Evolutionary conservation across 23 red algal species (phyloP).

Genomic region (Gracilaria vermiculophylla): DNA sequence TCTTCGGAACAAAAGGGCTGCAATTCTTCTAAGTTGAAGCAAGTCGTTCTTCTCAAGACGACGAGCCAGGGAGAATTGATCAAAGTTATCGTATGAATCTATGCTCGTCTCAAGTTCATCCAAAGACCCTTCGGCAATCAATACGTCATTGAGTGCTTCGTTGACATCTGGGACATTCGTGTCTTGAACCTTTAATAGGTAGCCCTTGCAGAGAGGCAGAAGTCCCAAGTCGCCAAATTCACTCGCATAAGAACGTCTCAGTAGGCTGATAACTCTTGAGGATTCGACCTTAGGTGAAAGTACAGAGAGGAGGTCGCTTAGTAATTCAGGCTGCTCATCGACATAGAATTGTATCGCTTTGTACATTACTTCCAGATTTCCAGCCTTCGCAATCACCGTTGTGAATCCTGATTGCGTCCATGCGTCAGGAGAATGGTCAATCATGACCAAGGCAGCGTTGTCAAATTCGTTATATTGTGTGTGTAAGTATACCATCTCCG

Average conservation of each 20-base stretch:
- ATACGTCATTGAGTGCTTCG: slow-evolving; percentile 93
- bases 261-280: slow-evolving; percentile 75
- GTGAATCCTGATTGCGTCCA: slow-evolving; percentile 83
- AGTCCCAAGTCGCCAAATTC: slow-evolving; percentile 78
- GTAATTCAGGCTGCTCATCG: slow-evolving; percentile 87
- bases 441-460: slow-evolving; percentile 94
- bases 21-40: slow-evolving; percentile 70
- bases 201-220: slow-evolving; percentile 86
- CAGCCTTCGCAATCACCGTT: slow-evolving; percentile 83
- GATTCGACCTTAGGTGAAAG: slow-evolving; percentile 83
- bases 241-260: slow-evolving; percentile 53
- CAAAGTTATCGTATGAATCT: slow-evolving; percentile 92
- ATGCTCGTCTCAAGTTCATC: slow-evolving; percentile 77
- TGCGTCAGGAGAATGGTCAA: slow-evolving; percentile 83
- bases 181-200: slow-evolving; percentile 85
- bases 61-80: slow-evolving; percentile 84
- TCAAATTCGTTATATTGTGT: slow-evolving; percentile 98
- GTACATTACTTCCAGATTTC: slow-evolving; percentile 92
- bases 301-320: slow-evolving; percentile 89
- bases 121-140: slow-evolving; percentile 85
- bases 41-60: slow-evolving; percentile 78
- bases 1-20: slow-evolving; percentile 72
- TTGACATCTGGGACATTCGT: slow-evolving; percentile 90
- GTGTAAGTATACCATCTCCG: slow-evolving; percentile 86
- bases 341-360: slow-evolving; percentile 96